Conservation (phyloP, 2,329 filamentous ascomycete genomes). For the Nectriaceae sp. region DNA sequence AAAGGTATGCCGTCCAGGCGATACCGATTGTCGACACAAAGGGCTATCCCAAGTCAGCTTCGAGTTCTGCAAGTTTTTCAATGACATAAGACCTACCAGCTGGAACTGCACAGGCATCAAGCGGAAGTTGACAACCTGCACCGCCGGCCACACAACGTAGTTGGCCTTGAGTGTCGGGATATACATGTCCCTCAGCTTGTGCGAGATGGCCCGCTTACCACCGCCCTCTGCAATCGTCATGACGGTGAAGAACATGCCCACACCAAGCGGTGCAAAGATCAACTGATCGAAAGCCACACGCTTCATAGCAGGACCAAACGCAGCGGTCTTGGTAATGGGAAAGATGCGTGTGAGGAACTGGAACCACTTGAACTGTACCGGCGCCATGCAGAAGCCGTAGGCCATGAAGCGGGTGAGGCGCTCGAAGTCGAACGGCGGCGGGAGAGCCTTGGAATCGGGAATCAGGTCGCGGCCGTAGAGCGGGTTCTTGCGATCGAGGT, state of each 20-base stretch:
- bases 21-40: conserved; percentile 97
- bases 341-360: conserved; percentile 79
- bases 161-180: conserved; percentile 94
- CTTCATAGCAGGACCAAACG: conserved; percentile 79
- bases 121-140: conserved; percentile 96
- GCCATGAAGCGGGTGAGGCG: conserved; percentile 93
- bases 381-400: conserved; percentile 95
- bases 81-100: conserved; percentile 65
- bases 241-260: conserved; percentile 88
- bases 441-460: conserved; percentile 60
- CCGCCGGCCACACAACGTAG: conserved; percentile 90
- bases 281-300: conserved; percentile 91
- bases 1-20: conserved; percentile 96
- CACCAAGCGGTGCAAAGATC: conserved; percentile 85
- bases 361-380: conserved; percentile 95
- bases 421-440: conserved; percentile 93
- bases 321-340: conserved; percentile 77
- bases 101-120: conserved; percentile 95
- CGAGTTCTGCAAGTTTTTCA: conserved; percentile 4
- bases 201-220: conserved; percentile 72
- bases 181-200: conserved; percentile 93
- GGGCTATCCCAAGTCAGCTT: conserved; percentile 65
- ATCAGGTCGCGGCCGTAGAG: conserved; percentile 67
- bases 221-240: conserved; percentile 97
- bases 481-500: conserved; percentile 80